Conservation (phyloP, 345 rosid genomes). For the Sapria himalayana region DNA sequence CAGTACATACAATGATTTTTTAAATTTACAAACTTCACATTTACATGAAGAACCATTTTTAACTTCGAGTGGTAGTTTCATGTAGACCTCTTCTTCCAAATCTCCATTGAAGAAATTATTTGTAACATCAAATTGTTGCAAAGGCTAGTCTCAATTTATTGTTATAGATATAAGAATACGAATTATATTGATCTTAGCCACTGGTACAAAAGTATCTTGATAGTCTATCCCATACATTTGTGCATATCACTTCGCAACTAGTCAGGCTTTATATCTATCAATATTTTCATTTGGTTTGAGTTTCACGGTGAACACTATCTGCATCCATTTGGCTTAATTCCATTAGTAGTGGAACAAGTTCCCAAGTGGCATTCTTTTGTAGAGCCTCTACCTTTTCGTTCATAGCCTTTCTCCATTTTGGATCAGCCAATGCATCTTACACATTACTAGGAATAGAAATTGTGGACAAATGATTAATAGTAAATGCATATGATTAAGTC, state of each 20-base stretch:
- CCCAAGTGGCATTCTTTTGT: neutral
- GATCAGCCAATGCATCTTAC: neutral
- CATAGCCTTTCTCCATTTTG: neutral
- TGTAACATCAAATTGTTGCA: neutral
- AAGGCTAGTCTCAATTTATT: neutral
- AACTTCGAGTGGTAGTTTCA: neutral
- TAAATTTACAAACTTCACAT: neutral
- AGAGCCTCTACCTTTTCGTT: neutral
- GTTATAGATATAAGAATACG: neutral
- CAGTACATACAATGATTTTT: neutral
- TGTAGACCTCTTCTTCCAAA: neutral
- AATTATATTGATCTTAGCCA: neutral
- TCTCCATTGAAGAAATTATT: neutral
- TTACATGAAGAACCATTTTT: neutral
- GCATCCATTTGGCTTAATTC: neutral
- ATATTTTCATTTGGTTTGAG: neutral
- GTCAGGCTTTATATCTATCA: neutral
- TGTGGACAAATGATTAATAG: neutral
- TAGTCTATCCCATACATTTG: neutral
- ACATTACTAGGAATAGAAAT: neutral
- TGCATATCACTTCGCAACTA: neutral
- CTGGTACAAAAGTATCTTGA: neutral
- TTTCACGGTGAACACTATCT: neutral
- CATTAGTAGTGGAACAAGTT: neutral
- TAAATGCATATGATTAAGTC: neutral